Conservation (phyloP, 1,284 basidiomycete species). For the Exobasidium cylindrosporum region DNA sequence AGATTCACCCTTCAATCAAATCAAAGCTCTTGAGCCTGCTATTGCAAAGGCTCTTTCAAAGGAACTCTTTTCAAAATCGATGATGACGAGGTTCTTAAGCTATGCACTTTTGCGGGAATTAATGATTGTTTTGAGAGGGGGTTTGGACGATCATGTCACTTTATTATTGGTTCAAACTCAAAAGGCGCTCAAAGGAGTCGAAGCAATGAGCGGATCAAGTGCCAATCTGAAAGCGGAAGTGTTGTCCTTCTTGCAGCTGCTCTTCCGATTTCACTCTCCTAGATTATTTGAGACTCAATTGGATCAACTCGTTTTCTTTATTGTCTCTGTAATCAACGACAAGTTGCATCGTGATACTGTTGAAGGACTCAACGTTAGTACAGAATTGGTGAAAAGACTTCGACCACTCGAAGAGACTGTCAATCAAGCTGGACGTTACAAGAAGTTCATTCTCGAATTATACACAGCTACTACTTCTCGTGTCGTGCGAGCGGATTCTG, state of each 20-base stretch:
- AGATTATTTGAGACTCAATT: conserved; percentile 66
- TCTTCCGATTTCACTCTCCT: conserved; percentile 77
- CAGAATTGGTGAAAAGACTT: conserved; percentile 58
- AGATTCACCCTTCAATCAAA: conserved; percentile 42
- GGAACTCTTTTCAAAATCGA: conserved; percentile 80
- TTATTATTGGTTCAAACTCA: conserved; percentile 58
- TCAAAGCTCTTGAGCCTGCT: conserved; percentile 67
- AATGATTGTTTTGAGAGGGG: conserved; percentile 77
- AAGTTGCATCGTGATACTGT: conserved; percentile 56
- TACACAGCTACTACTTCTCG: conserved; percentile 72
- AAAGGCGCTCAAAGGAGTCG: conserved; percentile 53
- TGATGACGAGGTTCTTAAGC: conserved; percentile 78
- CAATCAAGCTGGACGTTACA: conserved; percentile 22
- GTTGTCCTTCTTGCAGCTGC: conserved; percentile 76
- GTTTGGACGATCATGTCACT: conserved; percentile 69
- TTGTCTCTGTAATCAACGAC: conserved; percentile 68
- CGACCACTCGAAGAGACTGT: conserved; percentile 36
- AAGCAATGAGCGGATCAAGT: conserved; percentile 46
- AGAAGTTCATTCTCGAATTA: conserved; percentile 54
- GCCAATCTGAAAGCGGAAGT: conserved; percentile 61
- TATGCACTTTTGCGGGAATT: conserved; percentile 76
- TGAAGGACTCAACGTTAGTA: conserved; percentile 64
- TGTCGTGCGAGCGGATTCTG: conserved; percentile 76
- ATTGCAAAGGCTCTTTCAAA: conserved; percentile 77
- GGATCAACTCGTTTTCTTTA: conserved; percentile 67